Percentiles rank a stretch among this genome's conserved stretches.
These are phyloP conservation scores for Aristolochia californica DNA, from an alignment of 164 flowering plant genomes.

Conservation along the genomic window DNA sequence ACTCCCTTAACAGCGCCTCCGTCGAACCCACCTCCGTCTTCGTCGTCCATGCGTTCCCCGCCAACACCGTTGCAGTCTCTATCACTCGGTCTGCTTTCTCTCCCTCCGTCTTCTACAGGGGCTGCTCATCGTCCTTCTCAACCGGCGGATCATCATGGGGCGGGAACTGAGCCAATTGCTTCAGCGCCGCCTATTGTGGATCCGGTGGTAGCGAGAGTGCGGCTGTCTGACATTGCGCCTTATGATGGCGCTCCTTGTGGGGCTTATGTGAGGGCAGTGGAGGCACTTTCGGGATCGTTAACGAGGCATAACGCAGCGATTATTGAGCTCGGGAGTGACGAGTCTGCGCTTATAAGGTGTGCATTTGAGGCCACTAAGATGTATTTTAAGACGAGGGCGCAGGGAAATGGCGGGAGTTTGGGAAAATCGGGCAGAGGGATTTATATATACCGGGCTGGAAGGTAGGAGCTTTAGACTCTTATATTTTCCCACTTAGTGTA, in stretches of 20 bases:
- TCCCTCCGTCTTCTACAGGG: constrained; percentile 10
- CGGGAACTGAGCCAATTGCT: constrained; percentile 24
- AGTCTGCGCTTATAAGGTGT: constrained; percentile 61
- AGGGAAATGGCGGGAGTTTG: constrained; percentile 18
- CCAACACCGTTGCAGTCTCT: constrained; percentile 16
- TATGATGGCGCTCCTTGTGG: constrained; percentile 66
- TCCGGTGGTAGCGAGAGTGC: constrained; percentile 29
- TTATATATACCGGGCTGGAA: constrained; percentile 77
- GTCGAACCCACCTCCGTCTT: constrained; percentile 14
- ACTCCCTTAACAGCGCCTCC: constrained; percentile 13
- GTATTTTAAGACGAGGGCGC: constrained; percentile 43
- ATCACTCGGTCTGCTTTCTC: constrained; percentile 19
- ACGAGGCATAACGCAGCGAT: constrained; percentile 73
- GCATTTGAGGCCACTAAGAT: constrained; percentile 62
- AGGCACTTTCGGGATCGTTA: constrained; percentile 65
- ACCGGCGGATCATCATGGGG: constrained; percentile 13
- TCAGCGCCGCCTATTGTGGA: constrained; percentile 21
- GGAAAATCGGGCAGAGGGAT: constrained; percentile 49
- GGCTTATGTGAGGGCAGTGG: constrained; percentile 52
- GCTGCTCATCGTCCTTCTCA: too few species aligned
- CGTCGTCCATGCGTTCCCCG: constrained; percentile 14
- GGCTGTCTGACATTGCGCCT: constrained; percentile 57
- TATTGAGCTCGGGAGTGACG: constrained; percentile 63
- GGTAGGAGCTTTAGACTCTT: constrained; percentile 27
- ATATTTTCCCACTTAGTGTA: neutral